Evolutionary conservation across 2,329 filamentous ascomycete species (phyloP), one percentile per base, ranked within the genome.

Genomic region (Paracoccidioides brasiliensis): DNA sequence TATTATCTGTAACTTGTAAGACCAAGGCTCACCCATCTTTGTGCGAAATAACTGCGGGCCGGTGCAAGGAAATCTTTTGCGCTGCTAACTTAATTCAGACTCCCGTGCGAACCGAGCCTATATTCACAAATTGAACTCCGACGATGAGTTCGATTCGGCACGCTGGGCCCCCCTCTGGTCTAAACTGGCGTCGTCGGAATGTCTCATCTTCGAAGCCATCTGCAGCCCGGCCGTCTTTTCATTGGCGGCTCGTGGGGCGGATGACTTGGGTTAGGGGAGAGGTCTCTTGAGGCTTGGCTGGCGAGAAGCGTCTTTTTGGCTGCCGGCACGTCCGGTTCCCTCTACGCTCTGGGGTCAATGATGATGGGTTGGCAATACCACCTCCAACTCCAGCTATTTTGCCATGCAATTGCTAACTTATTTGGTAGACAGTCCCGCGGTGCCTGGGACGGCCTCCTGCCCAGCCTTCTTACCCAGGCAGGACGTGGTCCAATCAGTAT

Each of bases 401-500:
- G 46, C 30, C 33, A 22, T 22, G 22, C 22, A 22, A 22, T 22
- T 22, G 1, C 22, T 22, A 22, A 22, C 22, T 22, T 22, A 22
- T 22, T 22, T 22, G 22, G 22, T 22, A 22, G 22, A 22, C 22
- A 22, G 22, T 22, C 22, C 22, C 22, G 22, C 22, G 22, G 22
- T 22, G 22, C 2, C 22, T 22, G 22, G 33, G 46, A 15, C 41
- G 49, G 37, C 49, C 28, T 41, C 14, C 33, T 41, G 22, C n/a
- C 12, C 48, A 40, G 40, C 51, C 28, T 43, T 43, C 38, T 15
- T 53, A 22, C 38, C 15, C 15, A 45, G 12, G 15, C 40, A 33
- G 32, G 35, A 54, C 43, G 52, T 54, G 52, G 52, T 33, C 52
- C 52, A 54, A 54, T 54, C 52, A 54, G 33, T 35, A 28, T 32